Evolutionary conservation across 164 flowering plant species (phyloP), one percentile per base, ranked within the genome.

Genomic region (Chimonanthus salicifolius): DNA sequence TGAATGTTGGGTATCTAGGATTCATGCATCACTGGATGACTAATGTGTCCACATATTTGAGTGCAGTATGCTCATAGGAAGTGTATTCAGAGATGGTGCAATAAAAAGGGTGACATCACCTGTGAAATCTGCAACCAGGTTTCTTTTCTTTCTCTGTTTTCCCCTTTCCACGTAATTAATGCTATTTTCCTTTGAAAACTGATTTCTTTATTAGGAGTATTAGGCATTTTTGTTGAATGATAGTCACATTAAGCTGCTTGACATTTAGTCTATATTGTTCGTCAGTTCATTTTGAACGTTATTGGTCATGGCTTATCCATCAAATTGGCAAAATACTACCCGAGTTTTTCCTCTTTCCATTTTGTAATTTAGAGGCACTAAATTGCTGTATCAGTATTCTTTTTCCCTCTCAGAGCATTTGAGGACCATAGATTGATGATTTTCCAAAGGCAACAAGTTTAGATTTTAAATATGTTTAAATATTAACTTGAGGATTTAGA

Each of bases 121-220:
- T 89, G 91, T 75, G 94, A 89, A 82, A 89, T 89, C 60, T 89
- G 91, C 85, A 78, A 82, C 70, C 86, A 89, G 90, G 94, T 88
- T 58, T 33, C 74, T 47, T 71, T 20, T 74, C 64, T 69, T 43
- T 33, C 72, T 71, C 33, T 49, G 51, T 33, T 33, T 33, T 33
- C 33, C 33, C 33, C 33, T 33, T 33, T 33, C 33, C 33, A 33
- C 33, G 44, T 11, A 6, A 65, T 3, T 49, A 2, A 9, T 47
- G 33, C 49, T 58, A 16, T 33, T 65, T 33, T 13, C 9, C 4
- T 51, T 4, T 3, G 6, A 71, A n/a, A 4, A 64, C 58, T 11
- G 9, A 21, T 33, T 44, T 66, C 0, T 44, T 66, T 45, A 18
- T 66, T 43, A 7, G 45, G 7, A 63, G 7, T 43, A 18, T 33